Conservation (phyloP, 164 flowering plant genomes). For the Chimonanthus praecox region DNA sequence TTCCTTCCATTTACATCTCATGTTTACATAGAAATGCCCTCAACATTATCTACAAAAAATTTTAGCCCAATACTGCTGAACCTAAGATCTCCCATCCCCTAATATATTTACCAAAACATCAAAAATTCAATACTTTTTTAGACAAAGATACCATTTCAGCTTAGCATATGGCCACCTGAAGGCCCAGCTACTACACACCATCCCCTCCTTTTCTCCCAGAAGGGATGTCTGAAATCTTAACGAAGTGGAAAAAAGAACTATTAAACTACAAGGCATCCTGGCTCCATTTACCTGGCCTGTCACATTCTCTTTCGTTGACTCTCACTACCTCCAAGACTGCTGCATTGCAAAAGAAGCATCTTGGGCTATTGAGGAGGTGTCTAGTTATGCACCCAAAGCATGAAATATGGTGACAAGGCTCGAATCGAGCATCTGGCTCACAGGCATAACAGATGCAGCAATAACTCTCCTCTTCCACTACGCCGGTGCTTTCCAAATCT, state of each 20-base stretch:
- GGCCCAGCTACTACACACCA: not conserved
- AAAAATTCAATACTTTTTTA: not conserved
- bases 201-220: not conserved
- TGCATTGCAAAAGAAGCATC: constrained; percentile 93
- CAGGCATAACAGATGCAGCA: constrained; percentile 83
- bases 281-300: not conserved
- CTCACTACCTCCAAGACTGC: constrained; percentile 44
- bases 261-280: not conserved
- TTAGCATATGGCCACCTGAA: not conserved
- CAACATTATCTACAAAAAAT: constrained; percentile 45
- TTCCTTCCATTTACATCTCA: constrained; percentile 50
- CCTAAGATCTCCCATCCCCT: not conserved
- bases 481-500: constrained; percentile 11
- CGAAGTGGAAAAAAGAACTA: not conserved
- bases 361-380: constrained; percentile 79
- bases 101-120: not conserved
- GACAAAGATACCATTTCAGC: not conserved
- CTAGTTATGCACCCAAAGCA: constrained; percentile 86
- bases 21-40: constrained; percentile 52
- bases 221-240: not conserved
- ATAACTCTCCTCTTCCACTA: constrained; percentile 32
- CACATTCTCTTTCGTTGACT: constrained; percentile 10
- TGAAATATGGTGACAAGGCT: constrained; percentile 75
- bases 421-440: constrained; percentile 60
- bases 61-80: not conserved